Evolutionary conservation across 1,284 basidiomycete species (phyloP).

Genomic region (Entoloma clypeatum): DNA sequence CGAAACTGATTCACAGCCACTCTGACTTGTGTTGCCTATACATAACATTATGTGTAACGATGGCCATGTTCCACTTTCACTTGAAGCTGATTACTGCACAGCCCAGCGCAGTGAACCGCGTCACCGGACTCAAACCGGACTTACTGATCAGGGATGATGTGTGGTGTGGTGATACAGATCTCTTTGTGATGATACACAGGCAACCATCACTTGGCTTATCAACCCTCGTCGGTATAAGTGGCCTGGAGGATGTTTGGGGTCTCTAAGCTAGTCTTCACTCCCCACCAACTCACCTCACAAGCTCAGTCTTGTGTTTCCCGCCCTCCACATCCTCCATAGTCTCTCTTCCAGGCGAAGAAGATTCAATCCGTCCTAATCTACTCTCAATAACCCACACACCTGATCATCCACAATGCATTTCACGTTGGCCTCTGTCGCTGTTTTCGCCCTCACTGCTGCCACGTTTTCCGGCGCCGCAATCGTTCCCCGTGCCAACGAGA

Average conservation of each 20-base stretch:
- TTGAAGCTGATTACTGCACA: too few relatives aligned
- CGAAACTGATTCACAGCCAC: too few relatives aligned
- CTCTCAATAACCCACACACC: conserved; percentile 5
- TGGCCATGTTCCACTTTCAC: too few relatives aligned
- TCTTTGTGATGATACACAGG: conserved; percentile 15
- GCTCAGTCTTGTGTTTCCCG: conserved; percentile 27
- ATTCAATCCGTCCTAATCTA: conserved; percentile 12
- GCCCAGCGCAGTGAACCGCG: too few relatives aligned
- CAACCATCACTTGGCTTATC: conserved; percentile 10
- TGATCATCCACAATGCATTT: conserved; percentile 22
- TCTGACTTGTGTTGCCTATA: too few relatives aligned
- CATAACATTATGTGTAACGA: too few relatives aligned
- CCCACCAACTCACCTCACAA: conserved; percentile 22
- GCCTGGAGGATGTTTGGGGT: background rate
- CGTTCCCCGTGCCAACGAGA: conserved; percentile 20
- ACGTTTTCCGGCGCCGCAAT: conserved; percentile 21
- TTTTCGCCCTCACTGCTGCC: conserved; percentile 19
- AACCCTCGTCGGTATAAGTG: conserved; percentile 6
- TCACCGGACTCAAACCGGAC: too few relatives aligned
- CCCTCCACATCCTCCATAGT: conserved; percentile 11
- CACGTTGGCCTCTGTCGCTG: conserved; percentile 15
- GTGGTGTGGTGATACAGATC: conserved; percentile 5
- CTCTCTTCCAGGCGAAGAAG: conserved; percentile 21
- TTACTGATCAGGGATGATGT: conserved; percentile 6
- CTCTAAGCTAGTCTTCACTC: conserved; percentile 29